A percentile compares a stretch with the other conserved stretches of the same genome.
phyloP scores from a whole-genome alignment of 176 grass and related monocot species.

The Triticum urartu region DNA sequence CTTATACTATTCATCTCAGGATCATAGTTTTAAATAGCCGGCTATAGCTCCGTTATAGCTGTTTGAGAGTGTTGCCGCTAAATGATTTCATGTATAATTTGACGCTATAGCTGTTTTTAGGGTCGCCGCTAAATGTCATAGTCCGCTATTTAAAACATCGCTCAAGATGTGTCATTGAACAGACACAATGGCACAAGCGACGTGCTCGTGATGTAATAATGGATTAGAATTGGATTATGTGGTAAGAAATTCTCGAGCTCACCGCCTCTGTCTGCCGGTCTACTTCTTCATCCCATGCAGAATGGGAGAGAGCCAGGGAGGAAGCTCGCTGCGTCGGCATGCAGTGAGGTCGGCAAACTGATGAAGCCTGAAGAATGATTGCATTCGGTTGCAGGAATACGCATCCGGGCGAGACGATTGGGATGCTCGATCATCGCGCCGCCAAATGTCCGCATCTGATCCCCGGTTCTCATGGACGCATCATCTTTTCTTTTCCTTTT shows the following conservation, averaged over 20 bases:
- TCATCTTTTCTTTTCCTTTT: constrained; percentile 31
- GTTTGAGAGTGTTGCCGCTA: too few relatives aligned
- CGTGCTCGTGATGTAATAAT: background rate
- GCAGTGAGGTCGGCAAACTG: background rate
- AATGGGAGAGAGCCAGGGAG: background rate
- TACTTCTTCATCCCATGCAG: background rate
- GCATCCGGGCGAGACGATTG: too few relatives aligned
- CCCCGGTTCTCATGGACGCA: background rate
- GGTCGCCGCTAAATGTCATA: too few relatives aligned
- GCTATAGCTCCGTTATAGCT: too few relatives aligned
- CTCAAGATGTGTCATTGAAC: too few relatives aligned
- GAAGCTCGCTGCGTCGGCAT: background rate
- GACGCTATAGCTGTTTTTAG: too few relatives aligned
- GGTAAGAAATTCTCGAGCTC: background rate
- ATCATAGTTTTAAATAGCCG: background rate
- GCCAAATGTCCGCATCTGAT: too few relatives aligned
- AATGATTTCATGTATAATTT: too few relatives aligned
- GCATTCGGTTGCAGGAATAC: constrained; percentile 7
- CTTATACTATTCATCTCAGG: constrained; percentile 13
- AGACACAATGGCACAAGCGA: background rate
- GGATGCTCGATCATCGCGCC: too few relatives aligned
- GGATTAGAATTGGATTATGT: too few relatives aligned
- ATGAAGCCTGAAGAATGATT: constrained; percentile 20
- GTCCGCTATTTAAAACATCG: too few relatives aligned
- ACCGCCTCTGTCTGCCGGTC: background rate